Conservation (phyloP, 805 yeast genomes). For the Teunomyces tritomae region DNA sequence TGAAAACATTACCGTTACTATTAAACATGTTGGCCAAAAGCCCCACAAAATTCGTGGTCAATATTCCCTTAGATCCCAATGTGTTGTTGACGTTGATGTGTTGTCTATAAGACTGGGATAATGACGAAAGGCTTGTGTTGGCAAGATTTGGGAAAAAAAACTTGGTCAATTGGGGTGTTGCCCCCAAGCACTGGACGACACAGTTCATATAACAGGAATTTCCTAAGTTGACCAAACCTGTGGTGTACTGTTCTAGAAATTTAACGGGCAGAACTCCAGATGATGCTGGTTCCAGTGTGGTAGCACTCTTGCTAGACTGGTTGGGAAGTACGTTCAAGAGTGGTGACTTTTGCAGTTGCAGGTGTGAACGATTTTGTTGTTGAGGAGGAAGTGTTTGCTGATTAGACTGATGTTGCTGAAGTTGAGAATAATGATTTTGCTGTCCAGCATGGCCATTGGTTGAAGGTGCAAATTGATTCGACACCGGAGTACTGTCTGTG, state of each 20-base stretch:
- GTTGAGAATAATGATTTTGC: background rate
- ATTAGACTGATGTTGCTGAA: background rate
- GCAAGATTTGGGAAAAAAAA: constrained; percentile 46
- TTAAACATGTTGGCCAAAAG: constrained; percentile 54
- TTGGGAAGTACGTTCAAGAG: background rate
- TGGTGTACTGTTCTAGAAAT: constrained; percentile 37
- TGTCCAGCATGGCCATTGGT: background rate
- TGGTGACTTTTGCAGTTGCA: background rate
- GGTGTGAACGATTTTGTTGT: background rate
- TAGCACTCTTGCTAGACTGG: background rate
- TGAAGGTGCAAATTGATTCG: constrained; percentile 8
- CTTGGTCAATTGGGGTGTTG: constrained; percentile 61
- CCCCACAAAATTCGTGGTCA: constrained; percentile 67
- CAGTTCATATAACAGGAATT: constrained; percentile 95
- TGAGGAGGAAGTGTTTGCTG: background rate
- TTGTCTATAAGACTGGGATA: constrained; percentile 51
- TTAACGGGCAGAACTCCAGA: constrained; percentile 1
- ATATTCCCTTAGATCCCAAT: constrained; percentile 76
- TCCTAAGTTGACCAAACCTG: constrained; percentile 80
- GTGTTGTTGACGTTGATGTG: constrained; percentile 71
- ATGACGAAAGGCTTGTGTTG: constrained; percentile 22
- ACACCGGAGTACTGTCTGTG: constrained; percentile 15
- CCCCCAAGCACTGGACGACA: constrained; percentile 78
- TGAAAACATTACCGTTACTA: constrained; percentile 45
- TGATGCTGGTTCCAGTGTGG: background rate